Base-by-base conservation (phyloP, 495 filamentous ascomycete species). In the Aspergillus baeticus region DNA sequence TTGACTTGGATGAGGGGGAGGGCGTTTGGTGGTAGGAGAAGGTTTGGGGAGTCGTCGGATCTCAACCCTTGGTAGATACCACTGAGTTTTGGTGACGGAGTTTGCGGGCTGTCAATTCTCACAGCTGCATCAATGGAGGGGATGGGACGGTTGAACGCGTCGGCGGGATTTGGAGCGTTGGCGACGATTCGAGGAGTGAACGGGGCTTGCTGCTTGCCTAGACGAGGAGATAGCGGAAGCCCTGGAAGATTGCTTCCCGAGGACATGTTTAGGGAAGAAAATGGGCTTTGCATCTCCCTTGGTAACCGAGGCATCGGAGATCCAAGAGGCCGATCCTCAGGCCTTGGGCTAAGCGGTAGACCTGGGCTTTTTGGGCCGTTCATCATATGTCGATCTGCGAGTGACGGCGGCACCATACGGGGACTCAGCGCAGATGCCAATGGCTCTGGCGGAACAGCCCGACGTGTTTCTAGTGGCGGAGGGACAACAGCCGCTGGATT, bases 1-100 rank as follows among this genome's bases (percentile, higher is more conserved):
- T 79, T 88, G 22, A 96, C 86, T 60, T 89, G 84, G 59, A 98
- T 83, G 17, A 89, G 86, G 10, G 91, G 87, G 15, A 98, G 81
- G n/a, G 92, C 90, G 68, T 95, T 92, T 0, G 92, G 92, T n/a
- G 91, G 85, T 17, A 97, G 74, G 22, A 96, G 70, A 18, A 96
- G 77, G 44, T 87, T 86, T 8, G 92, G 91, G 65, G 92, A 92
- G 46, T 92, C 86, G 2, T 94, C 90, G 0, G 87, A 89, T 0
- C 90, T 76, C 17, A 96, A 72, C 14, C 91, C 90, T 68, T 79
- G 78, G 58, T 84, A 88, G 21, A 89, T 79, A 13, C 41, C 57
- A 15, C 41, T 69, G 38, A 54, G 51, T 3, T 54, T 59, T 10
- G 62, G 60, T 1, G 55, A 50, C 18, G 64, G 59, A 17, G 67